Conservation (phyloP, 106 monocot species). For the Chionographis japonica region DNA sequence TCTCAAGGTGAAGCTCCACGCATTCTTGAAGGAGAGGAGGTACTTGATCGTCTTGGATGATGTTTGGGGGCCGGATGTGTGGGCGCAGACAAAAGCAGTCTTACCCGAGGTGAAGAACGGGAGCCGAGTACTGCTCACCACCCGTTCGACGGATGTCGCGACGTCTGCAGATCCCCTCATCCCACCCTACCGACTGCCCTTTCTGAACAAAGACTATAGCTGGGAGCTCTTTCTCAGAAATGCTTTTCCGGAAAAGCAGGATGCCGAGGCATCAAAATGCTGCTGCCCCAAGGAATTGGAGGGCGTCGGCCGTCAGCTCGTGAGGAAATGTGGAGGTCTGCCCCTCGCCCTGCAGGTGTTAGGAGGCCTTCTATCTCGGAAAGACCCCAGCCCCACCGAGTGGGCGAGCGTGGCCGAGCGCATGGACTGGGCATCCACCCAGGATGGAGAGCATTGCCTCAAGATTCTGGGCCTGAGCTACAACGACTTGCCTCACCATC, state of each 20-base stretch:
- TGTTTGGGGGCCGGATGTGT: constrained; percentile 19
- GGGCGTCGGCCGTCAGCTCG: constrained; percentile 15
- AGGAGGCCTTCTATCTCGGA: constrained; percentile 29
- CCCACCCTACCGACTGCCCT: constrained; percentile 15
- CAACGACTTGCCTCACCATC: constrained; percentile 26
- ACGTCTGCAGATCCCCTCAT: constrained; percentile 6
- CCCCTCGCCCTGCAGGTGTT: constrained; percentile 46
- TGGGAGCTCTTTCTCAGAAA: constrained; percentile 38
- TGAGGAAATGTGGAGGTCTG: constrained; percentile 41
- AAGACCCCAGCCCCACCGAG: not conserved
- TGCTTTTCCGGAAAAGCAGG: constrained; percentile 9
- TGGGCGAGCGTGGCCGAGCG: constrained; percentile 22
- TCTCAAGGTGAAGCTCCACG: not conserved
- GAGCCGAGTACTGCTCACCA: constrained; percentile 12
- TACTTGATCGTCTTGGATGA: constrained; percentile 34
- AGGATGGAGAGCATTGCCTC: constrained; percentile 22
- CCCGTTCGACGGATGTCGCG: constrained; percentile 18
- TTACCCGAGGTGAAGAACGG: constrained; percentile 16
- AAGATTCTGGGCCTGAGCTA: constrained; percentile 48
- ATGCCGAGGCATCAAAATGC: not conserved
- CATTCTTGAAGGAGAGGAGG: constrained; percentile 11
- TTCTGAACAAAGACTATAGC: constrained; percentile 20
- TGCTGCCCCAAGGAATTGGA: constrained; percentile 18
- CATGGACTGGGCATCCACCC: constrained; percentile 26
- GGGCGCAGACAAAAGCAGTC: constrained; percentile 6